Evolutionary conservation across 805 yeast species (phyloP), one percentile per base, ranked within the genome.

Genomic region (Monosporozyma yasuniensis): DNA sequence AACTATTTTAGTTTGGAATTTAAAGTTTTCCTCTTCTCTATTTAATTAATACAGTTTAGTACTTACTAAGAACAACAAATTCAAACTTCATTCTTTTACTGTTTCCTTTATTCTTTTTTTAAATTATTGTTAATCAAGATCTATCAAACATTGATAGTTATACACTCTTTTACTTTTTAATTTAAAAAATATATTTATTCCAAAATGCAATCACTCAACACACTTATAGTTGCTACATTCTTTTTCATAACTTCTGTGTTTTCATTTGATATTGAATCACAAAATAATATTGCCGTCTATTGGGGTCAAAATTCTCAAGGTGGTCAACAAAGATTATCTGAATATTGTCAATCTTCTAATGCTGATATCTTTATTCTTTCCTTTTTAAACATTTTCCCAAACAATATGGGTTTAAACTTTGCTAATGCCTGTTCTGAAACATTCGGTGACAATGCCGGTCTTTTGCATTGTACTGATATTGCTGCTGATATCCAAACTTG

Each of bases 261-360:
- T 34, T 66, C 70, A 14, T 71, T 70, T 49, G 65, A 69, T 47
- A 58, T 72, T 9, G 50, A 64, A 16, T 65, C 80, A 34, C 72
- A 75, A 44, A 61, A 73, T 30, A 84, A 86, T 55, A 78, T 87
- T 37, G 96, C 84, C 21, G 73, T 85, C 7, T 88, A 88, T 69
- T 88, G 96, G 96, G 96, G 96, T 48, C 96, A 88, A 68, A 78
- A 79, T 58, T 80, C 91, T 14, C 81, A 77, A n/a, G 87, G 87
- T 7, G 61, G 73, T 10, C 81, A 78, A 57, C 68, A 70, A 50
- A 54, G 62, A 2, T 51, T 71, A 28, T 63, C 72, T 52, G 67
- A 72, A 45, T 87, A 87, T 71, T 88, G 96, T 73, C 71, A 73
- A 51, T 73, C 80, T 47, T 77, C 79, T 49, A 75, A 79, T 45